Evolutionary conservation across 768 basidiomycete genomes (phyloP).

Genomic region (Paxillus rubicundulus): DNA sequence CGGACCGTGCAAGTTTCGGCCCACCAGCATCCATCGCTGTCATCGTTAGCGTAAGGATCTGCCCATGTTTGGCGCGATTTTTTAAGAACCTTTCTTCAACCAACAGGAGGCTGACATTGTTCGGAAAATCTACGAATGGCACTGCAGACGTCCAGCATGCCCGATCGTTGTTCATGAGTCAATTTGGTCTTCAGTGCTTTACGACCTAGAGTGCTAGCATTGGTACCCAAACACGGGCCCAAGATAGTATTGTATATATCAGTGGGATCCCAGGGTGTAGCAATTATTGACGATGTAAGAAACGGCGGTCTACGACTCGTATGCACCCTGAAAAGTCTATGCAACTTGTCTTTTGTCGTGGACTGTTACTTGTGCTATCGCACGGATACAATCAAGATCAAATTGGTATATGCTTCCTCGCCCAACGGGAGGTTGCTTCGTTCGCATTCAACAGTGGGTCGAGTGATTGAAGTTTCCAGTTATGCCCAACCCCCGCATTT

Average conservation of each 20-base stretch:
- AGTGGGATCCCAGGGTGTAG: too few species aligned
- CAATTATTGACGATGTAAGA: too few species aligned
- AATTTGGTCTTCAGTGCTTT: not conserved
- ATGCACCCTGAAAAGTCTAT: too few species aligned
- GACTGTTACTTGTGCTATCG: too few species aligned
- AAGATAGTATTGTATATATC: too few species aligned
- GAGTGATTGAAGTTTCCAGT: constrained; percentile 59
- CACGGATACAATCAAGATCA: too few species aligned
- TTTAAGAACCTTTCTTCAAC: not conserved
- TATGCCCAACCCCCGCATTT: constrained; percentile 26
- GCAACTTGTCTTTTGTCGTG: too few species aligned
- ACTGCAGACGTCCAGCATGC: not conserved
- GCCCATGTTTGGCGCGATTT: too few species aligned
- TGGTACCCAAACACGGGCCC: not conserved
- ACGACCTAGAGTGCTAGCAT: not conserved
- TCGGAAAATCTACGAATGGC: constrained; percentile 2
- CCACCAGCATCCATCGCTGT: not conserved
- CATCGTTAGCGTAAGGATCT: not conserved
- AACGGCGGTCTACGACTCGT: too few species aligned
- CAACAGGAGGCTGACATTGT: constrained; percentile 1
- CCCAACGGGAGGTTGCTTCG: constrained; percentile 64
- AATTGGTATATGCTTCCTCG: constrained; percentile 53
- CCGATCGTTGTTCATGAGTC: not conserved
- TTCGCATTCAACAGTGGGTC: constrained; percentile 74
- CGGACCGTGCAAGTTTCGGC: constrained; percentile 1